Evolutionary conservation across 305 asterid genomes (phyloP), one percentile per base, ranked within the genome.

Genomic region (Stenogyne calaminthoides): DNA sequence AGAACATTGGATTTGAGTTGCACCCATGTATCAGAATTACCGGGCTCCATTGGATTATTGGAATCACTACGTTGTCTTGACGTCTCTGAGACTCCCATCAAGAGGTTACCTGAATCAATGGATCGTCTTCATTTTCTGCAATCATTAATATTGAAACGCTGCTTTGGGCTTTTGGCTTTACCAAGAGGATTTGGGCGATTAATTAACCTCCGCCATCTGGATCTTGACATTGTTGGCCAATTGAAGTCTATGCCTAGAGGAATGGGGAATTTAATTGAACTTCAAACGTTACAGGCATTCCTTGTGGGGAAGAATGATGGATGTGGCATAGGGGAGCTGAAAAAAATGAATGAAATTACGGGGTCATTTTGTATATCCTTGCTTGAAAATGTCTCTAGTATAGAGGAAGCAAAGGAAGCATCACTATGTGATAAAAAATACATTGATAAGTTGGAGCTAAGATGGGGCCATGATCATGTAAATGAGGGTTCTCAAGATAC

Each of bases 201-300:
- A 49, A 63, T 36, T 9, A 73, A 81, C 15, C 84, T 85, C 27
- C 81, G 82, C 5, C 87, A 85, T 71, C 66, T 85, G 36, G 87
- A 81, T 34, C 61, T 85, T 34, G 79, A 79, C n/a, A 77, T 81
- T 58, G 29, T 77, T 47, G 57, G 70, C 40, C 86, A 75, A 68
- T 69, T 79, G 72, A 57, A 27, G 54, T 69, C 73, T 64, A 81
- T 85, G 88, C 90, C 90, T 1, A 73, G 10, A 58, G 81, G 83
- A 40, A 81, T 85, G 79, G 81, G 90, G 27, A 70, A 47, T 51
- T 60, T 83, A 32, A 59, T 22, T 11, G 68, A 80, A 18, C 85
- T 85, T 59, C 88, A 76, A 55, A 85, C 90, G 0, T 75, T 85
- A 47, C 64, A 37, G 27, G 85, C 78, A 5, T 85, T 85, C 78